These are phyloP conservation scores for Neodidymelliopsis sp. DNA, from an alignment of 2,329 filamentous ascomycete species.

Conservation along the genomic window DNA sequence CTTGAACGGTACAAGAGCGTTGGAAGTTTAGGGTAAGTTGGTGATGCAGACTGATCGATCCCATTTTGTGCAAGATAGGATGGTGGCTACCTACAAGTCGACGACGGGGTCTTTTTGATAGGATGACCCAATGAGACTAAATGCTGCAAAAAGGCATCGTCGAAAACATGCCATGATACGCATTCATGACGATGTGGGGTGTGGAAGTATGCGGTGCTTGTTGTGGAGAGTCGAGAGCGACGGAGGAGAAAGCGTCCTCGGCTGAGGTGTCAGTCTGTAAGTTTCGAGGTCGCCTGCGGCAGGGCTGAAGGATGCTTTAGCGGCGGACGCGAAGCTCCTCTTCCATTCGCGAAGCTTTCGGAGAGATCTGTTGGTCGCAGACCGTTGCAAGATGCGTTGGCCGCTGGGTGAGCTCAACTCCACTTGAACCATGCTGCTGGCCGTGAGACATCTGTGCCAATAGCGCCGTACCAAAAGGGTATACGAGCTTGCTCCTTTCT, in stretches of 20 bases:
- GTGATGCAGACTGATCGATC: neutral
- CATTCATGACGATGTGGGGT: conserved; percentile 34
- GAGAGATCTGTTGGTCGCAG: conserved; percentile 28
- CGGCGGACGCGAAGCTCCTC: conserved; percentile 25
- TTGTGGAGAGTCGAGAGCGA: conserved; percentile 19
- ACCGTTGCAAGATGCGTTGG: conserved; percentile 36
- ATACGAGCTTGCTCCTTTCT: conserved; percentile 18
- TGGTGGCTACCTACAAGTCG: conserved; percentile 51
- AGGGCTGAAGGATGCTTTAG: conserved; percentile 37
- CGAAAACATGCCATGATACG: conserved; percentile 42
- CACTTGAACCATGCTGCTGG: conserved; percentile 35
- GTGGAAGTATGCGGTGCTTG: conserved; percentile 27
- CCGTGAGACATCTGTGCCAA: conserved; percentile 38
- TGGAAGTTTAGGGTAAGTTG: neutral
- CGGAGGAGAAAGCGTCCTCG: conserved; percentile 19
- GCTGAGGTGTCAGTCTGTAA: conserved; percentile 22
- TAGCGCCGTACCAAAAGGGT: conserved; percentile 18
- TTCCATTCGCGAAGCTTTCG: conserved; percentile 33
- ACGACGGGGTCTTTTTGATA: conserved; percentile 58
- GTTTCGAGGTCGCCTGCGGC: conserved; percentile 27
- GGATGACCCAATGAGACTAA: conserved; percentile 36
- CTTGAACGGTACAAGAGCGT: neutral
- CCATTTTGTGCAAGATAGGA: neutral
- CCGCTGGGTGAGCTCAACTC: conserved; percentile 28
- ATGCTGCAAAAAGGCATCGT: conserved; percentile 35